Conservation (phyloP, 495 filamentous ascomycete species). For the Aspergillus heteromorphus region DNA sequence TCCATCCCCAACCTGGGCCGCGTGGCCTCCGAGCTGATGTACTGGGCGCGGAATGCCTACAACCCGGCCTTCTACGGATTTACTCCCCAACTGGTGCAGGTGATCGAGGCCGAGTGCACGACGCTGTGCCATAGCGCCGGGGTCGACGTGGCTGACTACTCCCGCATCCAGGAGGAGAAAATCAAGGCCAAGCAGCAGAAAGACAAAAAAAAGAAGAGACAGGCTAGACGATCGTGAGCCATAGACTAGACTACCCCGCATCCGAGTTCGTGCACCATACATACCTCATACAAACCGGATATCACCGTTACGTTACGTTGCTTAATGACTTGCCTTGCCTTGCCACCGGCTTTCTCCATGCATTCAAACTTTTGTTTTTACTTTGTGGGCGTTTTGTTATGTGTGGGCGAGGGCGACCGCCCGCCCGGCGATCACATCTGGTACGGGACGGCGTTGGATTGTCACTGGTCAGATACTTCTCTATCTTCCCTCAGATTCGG, state of each 20-base stretch:
- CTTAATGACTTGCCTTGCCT: neutral
- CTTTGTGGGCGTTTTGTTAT: neutral
- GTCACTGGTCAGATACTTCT: neutral
- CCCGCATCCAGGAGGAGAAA: slow-evolving; percentile 18
- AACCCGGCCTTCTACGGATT: slow-evolving; percentile 45
- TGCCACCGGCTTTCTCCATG: neutral
- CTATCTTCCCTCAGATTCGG: neutral
- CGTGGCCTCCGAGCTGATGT: slow-evolving; percentile 40
- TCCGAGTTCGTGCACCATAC: no score
- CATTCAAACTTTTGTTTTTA: neutral
- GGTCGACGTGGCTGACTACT: slow-evolving; percentile 33
- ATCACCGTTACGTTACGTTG: slow-evolving; percentile 3
- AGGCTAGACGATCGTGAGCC: neutral
- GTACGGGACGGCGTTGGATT: neutral
- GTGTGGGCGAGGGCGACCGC: neutral
- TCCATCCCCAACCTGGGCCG: slow-evolving; percentile 37
- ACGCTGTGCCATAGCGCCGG: slow-evolving; percentile 32
- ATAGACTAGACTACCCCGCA: neutral
- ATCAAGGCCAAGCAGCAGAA: slow-evolving; percentile 11
- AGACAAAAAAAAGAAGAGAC: slow-evolving; percentile 14
- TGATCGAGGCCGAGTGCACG: slow-evolving; percentile 39
- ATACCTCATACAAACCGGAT: neutral
- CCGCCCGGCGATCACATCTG: neutral
- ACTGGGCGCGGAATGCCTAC: slow-evolving; percentile 45
- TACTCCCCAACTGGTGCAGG: slow-evolving; percentile 31